Base-by-base conservation (phyloP, 2,329 filamentous ascomycete genomes). In the Fusarium oligoseptatum region DNA sequence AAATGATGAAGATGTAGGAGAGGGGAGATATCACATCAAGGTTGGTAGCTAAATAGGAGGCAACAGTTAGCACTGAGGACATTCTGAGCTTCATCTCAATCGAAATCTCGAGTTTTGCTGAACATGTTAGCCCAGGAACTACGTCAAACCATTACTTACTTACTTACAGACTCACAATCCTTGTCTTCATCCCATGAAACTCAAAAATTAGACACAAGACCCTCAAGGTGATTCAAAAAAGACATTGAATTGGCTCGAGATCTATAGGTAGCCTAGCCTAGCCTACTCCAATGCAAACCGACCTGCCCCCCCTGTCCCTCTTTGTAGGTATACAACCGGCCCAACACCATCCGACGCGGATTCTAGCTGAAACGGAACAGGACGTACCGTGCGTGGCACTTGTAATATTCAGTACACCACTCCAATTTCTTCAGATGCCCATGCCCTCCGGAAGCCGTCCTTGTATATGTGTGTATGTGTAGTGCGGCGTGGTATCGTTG, bases 401-500 rank as follows among this genome's bases (percentile, higher is more conserved):
- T 27, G 55, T 43, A 67, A 62, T 67, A 62, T 64, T 60, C 65
- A 74, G 32, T 43, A 68, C 43, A 56, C 48, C 61, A 62, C 57
- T 63, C 50, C 60, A 67, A 29, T 29, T 32, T 34, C 57, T 32
- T 60, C 32, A 58, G 24, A 64, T 68, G 56, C 24, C 10, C n/a
- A 57, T 52, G 27, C 48, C 48, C 65, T 48, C 45, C 27, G 50
- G 66, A 76, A 68, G 63, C 65, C 62, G 62, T 68, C 67, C 27
- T 52, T 20, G 48, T 32, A 32, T 69, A 12, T 34, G 32, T 34
- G 32, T 20, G 48, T 32, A 32, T 69, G 66, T 56, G 45, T 65
- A 63, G 63, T 64, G 34, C 58, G 66, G 58, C 48, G 64, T 75
- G 71, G 68, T 76, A 72, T 75, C 69, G 58, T 67, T 73, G 50